phyloP scores from a whole-genome alignment of 257 asterid genomes.

The Capsicum rhomboideum region DNA sequence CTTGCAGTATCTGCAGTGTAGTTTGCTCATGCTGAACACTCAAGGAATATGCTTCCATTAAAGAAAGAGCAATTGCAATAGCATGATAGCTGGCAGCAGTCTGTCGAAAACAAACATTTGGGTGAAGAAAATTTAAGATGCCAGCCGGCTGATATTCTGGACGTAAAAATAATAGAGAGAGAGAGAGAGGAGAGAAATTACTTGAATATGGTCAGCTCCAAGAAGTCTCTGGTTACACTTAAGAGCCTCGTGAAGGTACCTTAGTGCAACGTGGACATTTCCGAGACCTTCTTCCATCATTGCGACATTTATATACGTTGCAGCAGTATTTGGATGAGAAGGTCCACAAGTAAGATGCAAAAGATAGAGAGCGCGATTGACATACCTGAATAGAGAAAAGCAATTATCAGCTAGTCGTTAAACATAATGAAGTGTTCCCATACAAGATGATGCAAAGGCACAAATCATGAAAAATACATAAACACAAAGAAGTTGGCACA shows the following conservation, averaged over 20 bases:
- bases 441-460: neutral
- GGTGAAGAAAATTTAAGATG: neutral
- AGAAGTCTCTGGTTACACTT: constrained; percentile 85
- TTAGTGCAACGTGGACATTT: constrained; percentile 93
- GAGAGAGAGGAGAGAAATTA: constrained; percentile 25
- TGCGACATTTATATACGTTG: constrained; percentile 95
- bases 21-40: constrained; percentile 99
- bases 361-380: constrained; percentile 94
- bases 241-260: constrained; percentile 98
- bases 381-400: constrained; percentile 50
- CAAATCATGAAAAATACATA: neutral
- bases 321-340: constrained; percentile 99
- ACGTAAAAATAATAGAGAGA: neutral
- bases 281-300: constrained; percentile 99
- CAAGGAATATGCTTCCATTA: constrained; percentile 97
- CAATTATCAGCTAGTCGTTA: neutral
- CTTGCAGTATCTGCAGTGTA: constrained; percentile 87
- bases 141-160: constrained; percentile 2
- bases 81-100: constrained; percentile 99
- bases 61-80: constrained; percentile 95
- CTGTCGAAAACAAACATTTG: constrained; percentile 36
- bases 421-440: neutral
- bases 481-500: neutral
- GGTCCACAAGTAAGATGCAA: constrained; percentile 96
- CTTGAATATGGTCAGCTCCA: constrained; percentile 99